Evolutionary conservation across 1,284 basidiomycete genomes (phyloP).

Genomic region (Cutaneotrichosporon mucoides): DNA sequence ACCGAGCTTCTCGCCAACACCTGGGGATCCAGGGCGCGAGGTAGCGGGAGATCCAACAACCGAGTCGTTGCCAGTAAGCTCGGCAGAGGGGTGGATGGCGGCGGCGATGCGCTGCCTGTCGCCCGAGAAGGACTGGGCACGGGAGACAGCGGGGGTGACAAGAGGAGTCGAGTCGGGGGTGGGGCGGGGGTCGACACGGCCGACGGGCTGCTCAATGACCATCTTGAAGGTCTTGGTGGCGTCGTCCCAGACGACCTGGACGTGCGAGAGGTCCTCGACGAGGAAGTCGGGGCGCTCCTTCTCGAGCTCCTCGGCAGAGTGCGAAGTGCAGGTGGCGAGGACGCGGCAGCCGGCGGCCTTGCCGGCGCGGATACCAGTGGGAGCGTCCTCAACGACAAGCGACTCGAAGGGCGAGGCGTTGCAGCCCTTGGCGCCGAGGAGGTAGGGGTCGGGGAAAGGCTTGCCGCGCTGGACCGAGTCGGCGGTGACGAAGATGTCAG

Average conservation of each 20-base stretch:
- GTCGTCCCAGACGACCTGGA: slow-evolving; percentile 43
- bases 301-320: slow-evolving; percentile 48
- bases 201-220: slow-evolving; percentile 48
- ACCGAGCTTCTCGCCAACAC: slow-evolving; percentile 24
- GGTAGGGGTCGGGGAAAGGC: slow-evolving; percentile 53
- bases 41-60: slow-evolving; percentile 43
- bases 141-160: slow-evolving; percentile 46
- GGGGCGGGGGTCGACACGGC: slow-evolving; percentile 38
- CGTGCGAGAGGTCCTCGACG: slow-evolving; percentile 48
- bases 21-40: slow-evolving; percentile 39
- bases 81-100: slow-evolving; percentile 21
- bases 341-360: slow-evolving; percentile 51
- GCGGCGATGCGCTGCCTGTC: slow-evolving; percentile 20
- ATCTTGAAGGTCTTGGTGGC: slow-evolving; percentile 42
- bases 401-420: slow-evolving; percentile 47
- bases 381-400: slow-evolving; percentile 52
- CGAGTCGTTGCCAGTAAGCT: slow-evolving; percentile 48
- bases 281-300: slow-evolving; percentile 51
- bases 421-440: slow-evolving; percentile 49
- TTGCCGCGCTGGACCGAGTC: slow-evolving; percentile 52
- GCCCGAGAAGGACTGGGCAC: slow-evolving; percentile 43
- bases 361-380: slow-evolving; percentile 51
- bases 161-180: slow-evolving; percentile 49
- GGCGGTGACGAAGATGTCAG: slow-evolving; percentile 51
- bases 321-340: slow-evolving; percentile 50